A percentile compares a stretch with the other conserved stretches of the same genome.
Conservation (phyloP, 1,284 basidiomycete genomes). For the Fomitopsis schrenkii region DNA sequence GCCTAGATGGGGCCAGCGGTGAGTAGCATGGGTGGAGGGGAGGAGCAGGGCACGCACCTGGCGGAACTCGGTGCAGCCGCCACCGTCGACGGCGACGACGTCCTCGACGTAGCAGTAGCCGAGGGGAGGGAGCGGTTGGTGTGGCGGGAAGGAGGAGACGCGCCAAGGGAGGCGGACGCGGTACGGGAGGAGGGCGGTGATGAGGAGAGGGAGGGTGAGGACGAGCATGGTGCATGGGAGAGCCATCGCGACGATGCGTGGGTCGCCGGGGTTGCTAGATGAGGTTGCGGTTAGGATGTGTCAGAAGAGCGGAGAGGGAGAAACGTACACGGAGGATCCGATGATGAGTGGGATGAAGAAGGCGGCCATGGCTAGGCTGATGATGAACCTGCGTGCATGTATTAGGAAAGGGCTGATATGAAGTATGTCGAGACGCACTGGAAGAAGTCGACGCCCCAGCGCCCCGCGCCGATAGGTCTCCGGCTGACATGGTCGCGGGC, state of each 20-base stretch:
- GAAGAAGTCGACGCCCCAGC: slow-evolving; percentile 29
- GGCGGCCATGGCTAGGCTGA: slow-evolving; percentile 20
- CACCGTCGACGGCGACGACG: slow-evolving; percentile 30
- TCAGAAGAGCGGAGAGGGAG: neutral
- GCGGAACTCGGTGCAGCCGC: slow-evolving; percentile 29
- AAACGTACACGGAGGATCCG: slow-evolving; percentile 28
- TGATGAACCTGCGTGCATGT: slow-evolving; percentile 18
- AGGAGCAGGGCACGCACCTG: slow-evolving; percentile 7
- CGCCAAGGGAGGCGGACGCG: slow-evolving; percentile 27
- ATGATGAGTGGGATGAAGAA: slow-evolving; percentile 31
- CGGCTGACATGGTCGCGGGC: slow-evolving; percentile 22
- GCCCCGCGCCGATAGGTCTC: slow-evolving; percentile 25
- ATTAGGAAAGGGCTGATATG: neutral
- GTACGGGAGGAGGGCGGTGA: slow-evolving; percentile 26
- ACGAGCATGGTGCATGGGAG: slow-evolving; percentile 29
- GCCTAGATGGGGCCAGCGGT: slow-evolving; percentile 5
- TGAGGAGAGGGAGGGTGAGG: slow-evolving; percentile 25
- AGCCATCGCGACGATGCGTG: slow-evolving; percentile 27
- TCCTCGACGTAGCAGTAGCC: slow-evolving; percentile 31
- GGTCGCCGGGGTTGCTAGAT: slow-evolving; percentile 22
- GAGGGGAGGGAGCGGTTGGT: slow-evolving; percentile 25
- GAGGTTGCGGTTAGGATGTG: neutral
- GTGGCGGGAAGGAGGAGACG: slow-evolving; percentile 27
- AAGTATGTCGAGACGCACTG: slow-evolving; percentile 17
- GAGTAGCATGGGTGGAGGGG: neutral